A percentile compares a stretch with the other conserved stretches of the same genome.
These are phyloP conservation scores for Oryza rufipogon DNA, from an alignment of 176 grass and related monocot genomes.

Conservation along the genomic window DNA sequence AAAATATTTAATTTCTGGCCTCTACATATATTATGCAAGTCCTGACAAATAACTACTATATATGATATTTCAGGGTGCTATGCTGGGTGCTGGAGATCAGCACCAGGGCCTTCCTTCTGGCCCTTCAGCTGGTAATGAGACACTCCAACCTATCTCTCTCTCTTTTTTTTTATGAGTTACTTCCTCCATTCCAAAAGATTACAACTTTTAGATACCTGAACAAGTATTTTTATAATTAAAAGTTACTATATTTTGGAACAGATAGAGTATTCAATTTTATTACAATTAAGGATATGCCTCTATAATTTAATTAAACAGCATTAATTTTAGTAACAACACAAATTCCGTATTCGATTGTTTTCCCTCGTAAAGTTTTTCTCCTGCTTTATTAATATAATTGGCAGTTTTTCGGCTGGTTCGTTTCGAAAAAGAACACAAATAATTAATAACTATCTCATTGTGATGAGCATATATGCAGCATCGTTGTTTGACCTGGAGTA, in stretches of 20 bases:
- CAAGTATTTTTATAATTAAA: too few relatives aligned
- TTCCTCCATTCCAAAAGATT: too few relatives aligned
- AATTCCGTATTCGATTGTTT: background rate
- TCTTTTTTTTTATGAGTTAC: background rate
- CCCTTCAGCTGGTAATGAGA: conserved; percentile 48
- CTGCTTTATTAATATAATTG: too few relatives aligned
- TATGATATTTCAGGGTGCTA: conserved; percentile 49
- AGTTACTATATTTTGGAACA: too few relatives aligned
- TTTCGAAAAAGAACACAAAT: background rate
- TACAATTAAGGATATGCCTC: background rate
- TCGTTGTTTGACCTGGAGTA: conserved; percentile 67
- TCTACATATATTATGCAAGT: conserved; percentile 8
- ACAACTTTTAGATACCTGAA: too few relatives aligned
- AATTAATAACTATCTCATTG: background rate
- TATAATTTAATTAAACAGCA: background rate
- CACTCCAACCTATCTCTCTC: background rate
- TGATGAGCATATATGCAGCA: conserved; percentile 38
- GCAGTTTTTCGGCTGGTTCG: background rate
- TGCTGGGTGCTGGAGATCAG: conserved; percentile 44
- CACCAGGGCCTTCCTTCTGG: conserved; percentile 43
- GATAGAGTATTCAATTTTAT: background rate
- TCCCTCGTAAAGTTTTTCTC: background rate
- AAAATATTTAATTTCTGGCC: background rate
- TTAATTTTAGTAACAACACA: background rate
- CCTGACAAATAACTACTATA: background rate